Evolutionary conservation across 768 basidiomycete genomes (phyloP).

Genomic region (Boletellus emodensis): DNA sequence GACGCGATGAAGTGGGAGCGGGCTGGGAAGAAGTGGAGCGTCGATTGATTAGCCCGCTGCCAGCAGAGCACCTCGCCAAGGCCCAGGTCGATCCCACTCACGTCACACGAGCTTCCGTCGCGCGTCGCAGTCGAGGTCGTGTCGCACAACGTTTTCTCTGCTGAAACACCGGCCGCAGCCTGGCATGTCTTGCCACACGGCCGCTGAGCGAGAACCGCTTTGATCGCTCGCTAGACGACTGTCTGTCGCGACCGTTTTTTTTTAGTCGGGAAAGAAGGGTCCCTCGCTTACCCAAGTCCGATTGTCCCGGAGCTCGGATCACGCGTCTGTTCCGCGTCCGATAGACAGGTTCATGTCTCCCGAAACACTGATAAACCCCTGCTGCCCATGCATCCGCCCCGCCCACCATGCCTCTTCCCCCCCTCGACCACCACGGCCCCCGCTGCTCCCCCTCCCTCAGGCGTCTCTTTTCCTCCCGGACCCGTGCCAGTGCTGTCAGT

Average conservation of each 20-base stretch:
- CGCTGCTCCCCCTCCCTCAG: conserved; percentile 20
- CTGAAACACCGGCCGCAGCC: conserved; percentile 11
- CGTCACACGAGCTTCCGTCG: neutral
- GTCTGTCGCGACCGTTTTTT: neutral
- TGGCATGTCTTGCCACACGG: no score
- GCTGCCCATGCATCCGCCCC: conserved; percentile 18
- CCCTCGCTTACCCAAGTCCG: conserved; percentile 26
- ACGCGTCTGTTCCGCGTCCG: conserved; percentile 16
- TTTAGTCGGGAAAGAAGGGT: neutral
- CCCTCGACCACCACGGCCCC: conserved; percentile 23
- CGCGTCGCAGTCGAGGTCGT: neutral
- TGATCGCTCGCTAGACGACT: no score
- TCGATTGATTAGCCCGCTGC: conserved; percentile 22
- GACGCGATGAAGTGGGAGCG: conserved; percentile 9
- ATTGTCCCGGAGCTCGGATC: conserved; percentile 28
- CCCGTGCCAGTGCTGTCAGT: neutral
- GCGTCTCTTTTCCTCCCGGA: conserved; percentile 14
- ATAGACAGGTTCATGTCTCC: conserved; percentile 11
- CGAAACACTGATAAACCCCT: conserved; percentile 30
- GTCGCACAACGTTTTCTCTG: conserved; percentile 3
- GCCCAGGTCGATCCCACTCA: conserved; percentile 15
- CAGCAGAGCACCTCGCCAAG: conserved; percentile 12
- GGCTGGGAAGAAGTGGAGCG: conserved; percentile 8
- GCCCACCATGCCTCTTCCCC: conserved; percentile 20
- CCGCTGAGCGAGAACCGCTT: no score